Evolutionary conservation across 306 rosid species (phyloP).

Genomic region (Acacia confusa): DNA sequence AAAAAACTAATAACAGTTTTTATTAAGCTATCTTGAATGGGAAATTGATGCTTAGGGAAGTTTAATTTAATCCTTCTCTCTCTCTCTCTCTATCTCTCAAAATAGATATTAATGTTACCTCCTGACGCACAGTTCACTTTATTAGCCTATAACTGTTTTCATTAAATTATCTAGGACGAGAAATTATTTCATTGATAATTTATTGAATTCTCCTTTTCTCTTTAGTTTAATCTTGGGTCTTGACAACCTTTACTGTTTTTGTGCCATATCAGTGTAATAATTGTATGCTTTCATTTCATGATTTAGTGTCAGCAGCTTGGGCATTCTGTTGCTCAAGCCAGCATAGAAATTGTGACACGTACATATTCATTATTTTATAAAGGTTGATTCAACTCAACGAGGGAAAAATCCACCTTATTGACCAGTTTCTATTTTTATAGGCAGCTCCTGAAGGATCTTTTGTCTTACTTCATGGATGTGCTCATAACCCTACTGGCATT

Average conservation of each 20-base stretch:
- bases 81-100: slow-evolving; percentile 2
- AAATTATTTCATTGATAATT: slow-evolving; percentile 2
- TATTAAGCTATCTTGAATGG: background rate
- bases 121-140: slow-evolving; percentile 21
- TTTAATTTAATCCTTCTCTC: background rate
- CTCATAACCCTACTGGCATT: slow-evolving; percentile 98
- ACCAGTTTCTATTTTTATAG: slow-evolving; percentile 40
- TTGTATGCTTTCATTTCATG: slow-evolving; percentile 4
- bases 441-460: slow-evolving; percentile 96
- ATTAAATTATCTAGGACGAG: background rate
- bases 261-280: slow-evolving; percentile 9
- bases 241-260: background rate
- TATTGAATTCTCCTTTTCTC: background rate
- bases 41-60: background rate
- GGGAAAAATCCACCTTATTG: slow-evolving; percentile 15
- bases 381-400: slow-evolving; percentile 18
- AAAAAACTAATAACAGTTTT: background rate
- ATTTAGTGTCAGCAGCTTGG: slow-evolving; percentile 15
- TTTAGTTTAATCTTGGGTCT: slow-evolving; percentile 1
- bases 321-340: slow-evolving; percentile 10
- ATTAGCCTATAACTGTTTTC: slow-evolving; percentile 6
- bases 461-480: slow-evolving; percentile 97
- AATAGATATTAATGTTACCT: slow-evolving; percentile 72
- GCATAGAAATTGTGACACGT: background rate
- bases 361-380: slow-evolving; percentile 1